Base-by-base conservation (phyloP, 2,329 filamentous ascomycete species). In the Fusarium longipes region DNA sequence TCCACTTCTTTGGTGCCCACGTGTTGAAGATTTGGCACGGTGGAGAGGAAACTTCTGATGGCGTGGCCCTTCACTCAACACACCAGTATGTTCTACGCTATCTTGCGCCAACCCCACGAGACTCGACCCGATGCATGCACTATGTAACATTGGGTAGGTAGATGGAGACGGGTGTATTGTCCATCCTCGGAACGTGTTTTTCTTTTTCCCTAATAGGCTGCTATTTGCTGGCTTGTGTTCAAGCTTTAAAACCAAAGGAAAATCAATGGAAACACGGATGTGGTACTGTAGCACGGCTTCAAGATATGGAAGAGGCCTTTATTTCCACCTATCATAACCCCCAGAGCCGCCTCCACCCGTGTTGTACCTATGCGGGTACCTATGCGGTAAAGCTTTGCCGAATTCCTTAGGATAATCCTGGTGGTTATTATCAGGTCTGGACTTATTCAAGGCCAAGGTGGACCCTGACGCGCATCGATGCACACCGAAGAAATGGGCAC, bases 401-500 rank as follows among this genome's bases (percentile, higher is more conserved):
- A 48, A 48, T 48, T 48, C 45, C 45, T 48, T 38, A 48, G 45
- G 45, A 48, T 36, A 48, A 48, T 48, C 45, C 45, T 27, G 36
- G 45, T n/a, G 10, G 32, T 20, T 20, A 12, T 36, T 48, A 17
- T 48, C 22, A 15, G 24, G 30, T 3, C 45, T 25, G 22, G 15
- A 22, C n/a, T n/a, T n/a, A n/a, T n/a, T 48, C 32, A 8, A 18
- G 17, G 29, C 12, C 30, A 36, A 48, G 29, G 22, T 48, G 12
- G n/a, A 36, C 30, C 22, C 30, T 15, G 22, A 33, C n/a, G 45
- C 30, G n/a, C 45, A 48, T 48, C 45, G 25, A 48, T n/a, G n/a
- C n/a, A 15, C 17, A n/a, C 27, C 22, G 38, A 38, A 7, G 17
- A 36, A 25, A 48, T 48, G 8, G 30, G 9, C 22, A 48, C 7